Base-by-base conservation (phyloP, 78 protist genomes). In the Dictyostelium intermedium region DNA sequence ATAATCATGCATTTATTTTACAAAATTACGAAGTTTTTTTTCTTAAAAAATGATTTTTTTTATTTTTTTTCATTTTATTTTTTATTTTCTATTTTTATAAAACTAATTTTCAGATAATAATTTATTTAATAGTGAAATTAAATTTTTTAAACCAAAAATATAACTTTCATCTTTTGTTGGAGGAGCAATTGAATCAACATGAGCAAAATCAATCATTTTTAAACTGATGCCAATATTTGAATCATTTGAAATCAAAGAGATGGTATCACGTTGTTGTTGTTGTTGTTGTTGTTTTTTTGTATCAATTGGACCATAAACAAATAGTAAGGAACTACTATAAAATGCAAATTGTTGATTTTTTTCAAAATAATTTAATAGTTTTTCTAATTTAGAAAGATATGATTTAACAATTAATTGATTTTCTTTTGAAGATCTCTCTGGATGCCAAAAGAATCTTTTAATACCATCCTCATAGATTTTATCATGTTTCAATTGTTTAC, bases 161-260 rank as follows among this genome's bases (percentile, higher is more conserved):
- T 70, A 70, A 70, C 77, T 32, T 27, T 70, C 77, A 70, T 70
- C 77, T 70, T 70, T 70, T 32, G 20, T 13, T 70, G 34, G 77
- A 32, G 77, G 77, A 27, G 34, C 3, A 32, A 70, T 10, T 70
- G 30, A 1, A 56, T 84, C 84, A 1, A 92, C 91, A 74, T 92
- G 96, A 14, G 91, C 87, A 61, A 92, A 92, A 84, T 92, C 96
- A 37, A 92, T 92, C 96, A 92, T 92, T 50, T 85, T 82, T 30
- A 92, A 35, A 23, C 47, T 60, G 18, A 85, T 37, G 14, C 87
- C 86, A 25, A 18, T 11, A 50, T 43, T 27, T 16, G 18, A 70
- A 13, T 7, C 27, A 25, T 11, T 23, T 16, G 77, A 34, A 35
- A 69, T 79, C 47, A 80, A 66, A 25, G 74, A 18, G 16, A 14